Evolutionary conservation across 2,329 filamentous ascomycete species (phyloP).

Genomic region (Hypoxylon sp.): DNA sequence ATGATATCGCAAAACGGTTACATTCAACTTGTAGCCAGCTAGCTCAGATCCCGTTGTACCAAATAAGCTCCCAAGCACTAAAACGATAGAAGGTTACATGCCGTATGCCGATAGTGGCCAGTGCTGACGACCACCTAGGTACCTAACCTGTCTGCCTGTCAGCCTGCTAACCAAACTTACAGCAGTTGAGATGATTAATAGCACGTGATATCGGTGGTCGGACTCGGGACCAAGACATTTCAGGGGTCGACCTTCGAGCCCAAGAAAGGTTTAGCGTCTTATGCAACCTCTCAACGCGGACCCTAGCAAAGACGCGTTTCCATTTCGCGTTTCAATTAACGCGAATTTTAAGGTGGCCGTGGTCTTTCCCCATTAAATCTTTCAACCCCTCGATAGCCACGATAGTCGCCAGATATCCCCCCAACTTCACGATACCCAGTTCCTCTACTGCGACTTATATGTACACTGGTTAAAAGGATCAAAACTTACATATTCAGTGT

Average conservation of each 20-base stretch:
- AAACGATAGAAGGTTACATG: conserved; percentile 33
- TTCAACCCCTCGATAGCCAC: conserved; percentile 38
- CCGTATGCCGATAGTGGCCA: conserved; percentile 23
- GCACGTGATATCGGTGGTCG: conserved; percentile 32
- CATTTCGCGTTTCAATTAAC: conserved; percentile 44
- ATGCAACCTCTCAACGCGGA: conserved; percentile 44
- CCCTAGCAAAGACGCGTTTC: conserved; percentile 40
- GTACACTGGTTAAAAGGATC: conserved; percentile 17
- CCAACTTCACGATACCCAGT: not conserved
- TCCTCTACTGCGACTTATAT: conserved; percentile 7
- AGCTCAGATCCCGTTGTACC: conserved; percentile 18
- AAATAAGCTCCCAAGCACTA: conserved; percentile 22
- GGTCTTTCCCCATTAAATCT: conserved; percentile 36
- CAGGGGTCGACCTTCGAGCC: conserved; percentile 19
- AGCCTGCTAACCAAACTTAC: not conserved
- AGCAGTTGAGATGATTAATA: not conserved
- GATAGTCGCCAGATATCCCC: conserved; percentile 20
- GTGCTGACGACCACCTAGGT: conserved; percentile 6
- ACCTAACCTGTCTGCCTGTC: no score
- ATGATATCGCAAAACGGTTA: conserved; percentile 24
- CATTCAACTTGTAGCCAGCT: conserved; percentile 29
- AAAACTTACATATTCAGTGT: conserved; percentile 14
- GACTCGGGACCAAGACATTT: conserved; percentile 10
- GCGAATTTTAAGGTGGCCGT: conserved; percentile 20
- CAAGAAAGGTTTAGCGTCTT: conserved; percentile 24